phyloP scores from a whole-genome alignment of 225 moss, liverwort and hornwort species.

The Marchantia paleacea region DNA sequence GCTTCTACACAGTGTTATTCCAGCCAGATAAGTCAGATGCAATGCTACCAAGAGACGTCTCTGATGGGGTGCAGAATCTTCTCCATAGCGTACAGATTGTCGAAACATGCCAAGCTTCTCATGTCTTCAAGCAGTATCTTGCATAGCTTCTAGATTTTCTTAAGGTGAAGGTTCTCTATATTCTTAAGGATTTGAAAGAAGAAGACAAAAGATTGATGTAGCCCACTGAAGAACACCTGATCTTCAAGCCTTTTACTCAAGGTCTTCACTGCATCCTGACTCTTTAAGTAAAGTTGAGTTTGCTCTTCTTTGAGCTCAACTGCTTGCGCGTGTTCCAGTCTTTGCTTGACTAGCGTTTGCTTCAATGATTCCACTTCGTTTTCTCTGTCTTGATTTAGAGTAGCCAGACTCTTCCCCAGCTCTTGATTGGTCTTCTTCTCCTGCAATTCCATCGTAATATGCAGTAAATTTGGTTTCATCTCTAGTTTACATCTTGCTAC shows the following conservation, averaged over 20 bases:
- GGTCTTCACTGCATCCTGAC: slow-evolving; percentile 47
- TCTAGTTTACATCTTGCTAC: not conserved
- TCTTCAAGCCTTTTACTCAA: slow-evolving; percentile 40
- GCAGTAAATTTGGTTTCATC: not conserved
- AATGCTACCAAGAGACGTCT: not conserved
- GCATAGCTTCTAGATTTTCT: not conserved
- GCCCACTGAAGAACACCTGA: slow-evolving; percentile 36
- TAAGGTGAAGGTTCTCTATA: not conserved
- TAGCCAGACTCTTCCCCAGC: slow-evolving; percentile 41
- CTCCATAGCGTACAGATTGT: too few relatives aligned
- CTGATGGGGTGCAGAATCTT: too few relatives aligned
- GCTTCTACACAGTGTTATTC: not conserved
- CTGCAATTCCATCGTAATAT: slow-evolving; percentile 28
- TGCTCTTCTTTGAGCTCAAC: slow-evolving; percentile 43
- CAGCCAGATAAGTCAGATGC: not conserved
- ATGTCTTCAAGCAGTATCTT: too few relatives aligned
- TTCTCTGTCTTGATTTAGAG: slow-evolving; percentile 30
- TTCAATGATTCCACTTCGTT: slow-evolving; percentile 45
- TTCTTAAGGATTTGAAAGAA: not conserved
- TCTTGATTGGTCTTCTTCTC: slow-evolving; percentile 35
- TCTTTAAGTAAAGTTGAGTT: slow-evolving; percentile 40
- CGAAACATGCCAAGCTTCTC: too few relatives aligned
- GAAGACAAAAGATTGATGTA: not conserved
- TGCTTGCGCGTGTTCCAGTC: slow-evolving; percentile 44
- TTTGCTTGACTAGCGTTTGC: slow-evolving; percentile 43